A percentile compares a stretch with the other conserved stretches of the same genome.
These are phyloP conservation scores for Mortierella alpina DNA, from an alignment of 192 early-diverging fungal genomes.

Conservation along the genomic window DNA sequence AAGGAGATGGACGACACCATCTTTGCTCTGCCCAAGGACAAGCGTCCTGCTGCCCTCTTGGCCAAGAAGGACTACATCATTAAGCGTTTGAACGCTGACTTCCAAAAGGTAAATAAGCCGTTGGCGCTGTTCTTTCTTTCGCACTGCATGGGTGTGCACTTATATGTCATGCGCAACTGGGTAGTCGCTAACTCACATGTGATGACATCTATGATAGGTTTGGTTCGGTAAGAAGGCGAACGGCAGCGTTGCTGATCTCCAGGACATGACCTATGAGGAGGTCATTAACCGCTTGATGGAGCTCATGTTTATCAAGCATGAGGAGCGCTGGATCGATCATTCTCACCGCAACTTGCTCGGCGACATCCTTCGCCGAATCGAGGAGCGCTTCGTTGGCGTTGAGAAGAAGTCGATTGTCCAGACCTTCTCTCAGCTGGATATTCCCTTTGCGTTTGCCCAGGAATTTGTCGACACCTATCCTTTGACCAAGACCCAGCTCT, in stretches of 20 bases:
- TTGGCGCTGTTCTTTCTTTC: not conserved
- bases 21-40: conserved; percentile 84
- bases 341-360: conserved; percentile 76
- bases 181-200: not conserved
- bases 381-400: conserved; percentile 84
- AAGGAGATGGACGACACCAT: conserved; percentile 85
- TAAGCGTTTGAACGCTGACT: conserved; percentile 85
- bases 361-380: conserved; percentile 85
- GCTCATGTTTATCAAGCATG: conserved; percentile 78
- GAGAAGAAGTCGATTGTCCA: conserved; percentile 72
- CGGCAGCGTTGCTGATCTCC: conserved; percentile 80
- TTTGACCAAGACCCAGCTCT: conserved; percentile 72
- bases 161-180: not conserved
- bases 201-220: conserved; percentile 51
- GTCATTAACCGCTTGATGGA: conserved; percentile 85
- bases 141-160: not conserved
- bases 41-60: conserved; percentile 75
- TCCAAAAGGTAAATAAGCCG: conserved; percentile 71
- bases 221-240: conserved; percentile 93
- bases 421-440: conserved; percentile 68
- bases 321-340: conserved; percentile 83
- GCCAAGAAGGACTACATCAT: conserved; percentile 91
- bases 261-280: conserved; percentile 95
- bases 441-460: conserved; percentile 72
- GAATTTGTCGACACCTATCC: conserved; percentile 79